phyloP scores from a whole-genome alignment of 208 protist genomes.

The Borovskyia barvae region DNA sequence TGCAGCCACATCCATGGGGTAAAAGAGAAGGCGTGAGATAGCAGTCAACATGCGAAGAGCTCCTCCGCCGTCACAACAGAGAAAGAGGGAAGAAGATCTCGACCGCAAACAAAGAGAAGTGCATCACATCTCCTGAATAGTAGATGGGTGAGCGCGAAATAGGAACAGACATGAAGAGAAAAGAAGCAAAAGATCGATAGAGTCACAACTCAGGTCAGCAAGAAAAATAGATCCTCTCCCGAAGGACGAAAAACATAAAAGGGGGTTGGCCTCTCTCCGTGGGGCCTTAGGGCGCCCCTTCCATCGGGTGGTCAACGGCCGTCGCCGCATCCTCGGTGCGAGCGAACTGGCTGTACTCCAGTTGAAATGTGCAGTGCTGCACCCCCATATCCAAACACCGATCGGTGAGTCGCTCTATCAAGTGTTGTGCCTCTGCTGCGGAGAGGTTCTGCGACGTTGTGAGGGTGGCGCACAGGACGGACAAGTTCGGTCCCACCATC shows the following conservation, averaged over 20 bases:
- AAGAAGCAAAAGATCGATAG: neutral
- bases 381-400: conserved; percentile 17
- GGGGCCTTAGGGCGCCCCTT: no score
- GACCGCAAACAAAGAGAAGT: no score
- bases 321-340: conserved; percentile 8
- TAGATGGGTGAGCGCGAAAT: no score
- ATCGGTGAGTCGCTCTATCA: conserved; percentile 14
- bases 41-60: no score
- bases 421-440: conserved; percentile 7
- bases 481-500: conserved; percentile 10
- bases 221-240: neutral
- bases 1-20: no score
- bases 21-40: no score
- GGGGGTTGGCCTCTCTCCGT: no score
- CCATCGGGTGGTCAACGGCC: neutral
- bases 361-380: conserved; percentile 23
- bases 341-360: conserved; percentile 7
- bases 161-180: neutral
- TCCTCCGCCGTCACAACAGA: no score
- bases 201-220: neutral
- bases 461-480: conserved; percentile 15
- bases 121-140: no score
- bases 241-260: conserved; percentile 1
- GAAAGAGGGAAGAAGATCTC: no score
- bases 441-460: conserved; percentile 6